Base-by-base conservation (phyloP, 163 green algal species). In the Chlorella variabilis region DNA sequence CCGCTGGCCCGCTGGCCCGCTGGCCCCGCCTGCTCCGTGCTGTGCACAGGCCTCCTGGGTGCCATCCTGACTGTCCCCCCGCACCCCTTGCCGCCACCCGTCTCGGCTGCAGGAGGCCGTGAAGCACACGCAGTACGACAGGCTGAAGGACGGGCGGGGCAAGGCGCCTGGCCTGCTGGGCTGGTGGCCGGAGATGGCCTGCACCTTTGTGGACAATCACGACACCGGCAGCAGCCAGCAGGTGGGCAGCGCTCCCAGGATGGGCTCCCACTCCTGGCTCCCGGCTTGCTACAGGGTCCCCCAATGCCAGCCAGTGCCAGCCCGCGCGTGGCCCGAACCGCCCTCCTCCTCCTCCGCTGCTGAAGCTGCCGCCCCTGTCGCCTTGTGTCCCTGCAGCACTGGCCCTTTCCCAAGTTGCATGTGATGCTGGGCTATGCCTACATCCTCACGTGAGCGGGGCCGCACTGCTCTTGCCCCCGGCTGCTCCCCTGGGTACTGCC, bases 131-230 rank as follows among this genome's bases (percentile, higher is more conserved):
- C 88, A 98, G 89, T 95, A 94, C 79, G 93, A 95, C 87, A 84
- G 95, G 15, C 85, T 98, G 80, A 79, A 78, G 23, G 96, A 98
- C 81, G 31, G 36, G 0, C 41, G 91, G 9, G 93, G 92, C 66
- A 92, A 85, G n/a, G 85, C 96, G 6, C 89, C 93, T 5, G 96
- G 95, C 20, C 73, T 98, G 38, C 75, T 97, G 27, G 95, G 95
- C 54, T 95, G 91, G 89, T 98, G 94, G 95, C 95, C 95, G 1
- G 85, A 79, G 7, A 80, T 86, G 27, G 45, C 76, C 45, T 76
- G 62, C 76, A 97, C 93, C 20, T 97, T 97, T 86, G 86, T 97
- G 61, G 93, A 96, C 56, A 96, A 96, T 70, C 93, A 97, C 71
- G 93, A 97, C 89, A 97, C 93, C 0, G 92, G 91, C 2, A 62